Percentiles rank a stretch among this genome's conserved stretches.
phyloP scores from a whole-genome alignment of 2,329 filamentous ascomycete genomes.

The Fusarium succisae region DNA sequence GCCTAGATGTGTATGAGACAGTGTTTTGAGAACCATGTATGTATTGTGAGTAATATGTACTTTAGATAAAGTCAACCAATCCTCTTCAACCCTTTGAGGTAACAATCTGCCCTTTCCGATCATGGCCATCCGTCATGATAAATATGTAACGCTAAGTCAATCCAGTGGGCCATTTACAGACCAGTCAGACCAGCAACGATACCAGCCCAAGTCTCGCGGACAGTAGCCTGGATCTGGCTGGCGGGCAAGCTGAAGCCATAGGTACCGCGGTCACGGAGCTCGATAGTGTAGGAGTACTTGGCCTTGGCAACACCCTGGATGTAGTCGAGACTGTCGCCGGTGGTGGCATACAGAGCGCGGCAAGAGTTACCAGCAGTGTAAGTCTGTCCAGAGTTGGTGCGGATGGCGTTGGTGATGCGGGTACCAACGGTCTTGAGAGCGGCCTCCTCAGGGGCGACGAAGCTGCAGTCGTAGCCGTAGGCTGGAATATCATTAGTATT shows the following conservation, averaged over 20 bases:
- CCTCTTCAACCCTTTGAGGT: too few relatives aligned
- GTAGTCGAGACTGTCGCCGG: constrained; percentile 58
- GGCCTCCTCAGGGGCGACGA: constrained; percentile 23
- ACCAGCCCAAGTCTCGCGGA: constrained; percentile 28
- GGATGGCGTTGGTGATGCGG: constrained; percentile 17
- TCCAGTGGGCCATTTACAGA: background rate
- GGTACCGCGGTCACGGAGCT: constrained; percentile 50
- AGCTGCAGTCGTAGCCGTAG: constrained; percentile 26
- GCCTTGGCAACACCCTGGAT: constrained; percentile 53
- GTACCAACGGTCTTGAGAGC: constrained; percentile 17
- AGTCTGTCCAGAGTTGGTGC: constrained; percentile 8
- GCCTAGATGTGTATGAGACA: too few relatives aligned
- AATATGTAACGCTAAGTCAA: accelerated
- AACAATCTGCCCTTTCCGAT: background rate
- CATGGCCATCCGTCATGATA: background rate
- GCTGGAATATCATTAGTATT: constrained; percentile 60
- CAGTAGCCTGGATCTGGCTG: constrained; percentile 48
- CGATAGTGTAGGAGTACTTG: constrained; percentile 53
- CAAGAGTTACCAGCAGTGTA: constrained; percentile 61
- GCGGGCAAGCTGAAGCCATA: constrained; percentile 56
- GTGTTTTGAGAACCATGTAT: background rate
- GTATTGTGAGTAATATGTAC: background rate
- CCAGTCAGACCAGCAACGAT: constrained; percentile 19
- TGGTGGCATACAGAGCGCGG: constrained; percentile 67
- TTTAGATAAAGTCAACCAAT: background rate